phyloP scores from a whole-genome alignment of 345 rosid species.

The Eucalyptus erythrocorys region DNA sequence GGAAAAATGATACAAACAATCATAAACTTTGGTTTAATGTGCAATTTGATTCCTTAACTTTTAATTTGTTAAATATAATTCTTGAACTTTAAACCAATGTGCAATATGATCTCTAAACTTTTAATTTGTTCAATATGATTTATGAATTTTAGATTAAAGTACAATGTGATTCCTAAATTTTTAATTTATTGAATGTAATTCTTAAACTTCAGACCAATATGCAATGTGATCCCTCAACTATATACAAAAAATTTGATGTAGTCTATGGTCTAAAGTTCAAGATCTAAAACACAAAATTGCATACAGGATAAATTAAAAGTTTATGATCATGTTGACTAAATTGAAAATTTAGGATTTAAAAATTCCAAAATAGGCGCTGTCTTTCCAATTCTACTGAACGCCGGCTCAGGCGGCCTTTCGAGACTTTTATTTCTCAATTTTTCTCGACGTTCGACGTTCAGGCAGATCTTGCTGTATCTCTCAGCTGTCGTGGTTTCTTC shows the following conservation, averaged over 20 bases:
- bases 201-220: too few relatives aligned
- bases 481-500: background rate
- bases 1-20: too few relatives aligned
- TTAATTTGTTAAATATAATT: too few relatives aligned
- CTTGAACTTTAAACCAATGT: too few relatives aligned
- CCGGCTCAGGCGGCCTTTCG: background rate
- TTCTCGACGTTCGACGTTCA: background rate
- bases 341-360: background rate
- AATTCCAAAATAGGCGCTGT: background rate
- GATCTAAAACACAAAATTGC: too few relatives aligned
- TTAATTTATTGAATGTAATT: too few relatives aligned
- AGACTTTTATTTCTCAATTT: background rate
- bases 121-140: too few relatives aligned
- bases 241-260: rapidly evolving
- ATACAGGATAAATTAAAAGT: rapidly evolving
- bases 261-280: too few relatives aligned
- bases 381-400: background rate
- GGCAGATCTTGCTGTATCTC: background rate
- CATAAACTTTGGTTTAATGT: rapidly evolving
- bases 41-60: too few relatives aligned
- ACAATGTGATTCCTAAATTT: rapidly evolving
- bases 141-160: rapidly evolving
- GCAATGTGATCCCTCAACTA: rapidly evolving
- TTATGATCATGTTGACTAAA: rapidly evolving
- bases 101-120: rapidly evolving